Percentiles rank a stretch among this genome's conserved stretches.
Conservation (phyloP, 2,329 filamentous ascomycete genomes). For the Scytalidium lignicola region DNA sequence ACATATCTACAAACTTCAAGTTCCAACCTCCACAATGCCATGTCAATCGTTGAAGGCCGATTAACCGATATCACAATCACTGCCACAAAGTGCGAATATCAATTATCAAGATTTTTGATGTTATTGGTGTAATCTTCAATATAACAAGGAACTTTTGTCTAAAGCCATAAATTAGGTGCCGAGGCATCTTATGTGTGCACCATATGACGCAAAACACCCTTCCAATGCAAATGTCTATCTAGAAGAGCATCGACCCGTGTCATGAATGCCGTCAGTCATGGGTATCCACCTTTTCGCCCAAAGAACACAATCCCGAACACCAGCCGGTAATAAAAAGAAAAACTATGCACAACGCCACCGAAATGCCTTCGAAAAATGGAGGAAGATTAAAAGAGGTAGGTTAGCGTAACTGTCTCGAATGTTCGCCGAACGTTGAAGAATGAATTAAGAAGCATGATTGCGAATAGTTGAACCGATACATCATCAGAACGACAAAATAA, state of each 20-base stretch:
- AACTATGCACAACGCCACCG: not conserved
- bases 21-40: no score
- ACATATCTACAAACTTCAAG: no score
- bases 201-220: not conserved
- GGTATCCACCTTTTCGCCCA: not conserved
- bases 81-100: no score
- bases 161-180: not conserved
- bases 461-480: not conserved
- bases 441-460: not conserved
- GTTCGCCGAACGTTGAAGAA: not conserved
- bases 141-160: not conserved
- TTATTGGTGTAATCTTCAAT: not conserved
- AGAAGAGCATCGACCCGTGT: not conserved
- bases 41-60: no score
- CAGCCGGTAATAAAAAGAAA: not conserved
- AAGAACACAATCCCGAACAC: not conserved
- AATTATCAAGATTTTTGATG: not conserved
- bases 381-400: not conserved
- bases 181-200: not conserved
- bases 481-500: not conserved
- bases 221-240: not conserved
- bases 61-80: no score
- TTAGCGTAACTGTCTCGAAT: constrained; percentile 2
- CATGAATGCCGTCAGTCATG: not conserved
- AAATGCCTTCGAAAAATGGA: not conserved